Base-by-base conservation (phyloP, 768 basidiomycete species). In the Termitomyces sp. region DNA sequence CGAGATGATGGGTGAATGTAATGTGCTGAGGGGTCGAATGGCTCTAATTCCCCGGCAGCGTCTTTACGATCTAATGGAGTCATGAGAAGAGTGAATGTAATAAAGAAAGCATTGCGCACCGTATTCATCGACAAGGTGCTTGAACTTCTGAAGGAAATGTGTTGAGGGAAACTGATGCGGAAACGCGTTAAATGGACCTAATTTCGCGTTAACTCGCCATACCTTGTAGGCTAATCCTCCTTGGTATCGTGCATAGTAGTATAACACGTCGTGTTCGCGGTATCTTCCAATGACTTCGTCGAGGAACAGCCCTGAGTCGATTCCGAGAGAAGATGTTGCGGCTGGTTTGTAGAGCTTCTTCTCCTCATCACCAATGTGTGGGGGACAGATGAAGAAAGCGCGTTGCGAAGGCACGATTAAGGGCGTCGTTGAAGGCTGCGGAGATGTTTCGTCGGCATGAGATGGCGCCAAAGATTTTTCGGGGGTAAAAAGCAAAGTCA, bases 1-100 rank as follows among this genome's bases (percentile, higher is more conserved):
- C 87, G 85, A 48, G 85, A 85, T 24, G 75, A 65, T 22, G 83
- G 83, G 63, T 88, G 85, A 10, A 91, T 76, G 58, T 81, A 75
- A 38, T 66, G 55, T 3, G 80, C 82, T 22, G 79, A 77, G 22
- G 88, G 88, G 63, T 90, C 81, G 68, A 92, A 91, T 0, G 69
- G 65, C 1, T 67, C 67, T 22, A 87, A 73, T 8, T 66, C 60
- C 20, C 80, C 81, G 6, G 65, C 68, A 32, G 59, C 66, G 65
- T 82, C 72, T 67, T 80, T 77, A 44, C 65, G 71, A 62, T 77
- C 88, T 90, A 58, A 28, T 26, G 48, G 42, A 54, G 36, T 9
- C 20, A 49, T 51, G 56, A 59, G 49, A 18, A 36, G 33, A 28
- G 52, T 67, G 33, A 26, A 53, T 9, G 56, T 45, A 60, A 57